Conservation (phyloP, 768 basidiomycete species). For the Inosperma sp. region DNA sequence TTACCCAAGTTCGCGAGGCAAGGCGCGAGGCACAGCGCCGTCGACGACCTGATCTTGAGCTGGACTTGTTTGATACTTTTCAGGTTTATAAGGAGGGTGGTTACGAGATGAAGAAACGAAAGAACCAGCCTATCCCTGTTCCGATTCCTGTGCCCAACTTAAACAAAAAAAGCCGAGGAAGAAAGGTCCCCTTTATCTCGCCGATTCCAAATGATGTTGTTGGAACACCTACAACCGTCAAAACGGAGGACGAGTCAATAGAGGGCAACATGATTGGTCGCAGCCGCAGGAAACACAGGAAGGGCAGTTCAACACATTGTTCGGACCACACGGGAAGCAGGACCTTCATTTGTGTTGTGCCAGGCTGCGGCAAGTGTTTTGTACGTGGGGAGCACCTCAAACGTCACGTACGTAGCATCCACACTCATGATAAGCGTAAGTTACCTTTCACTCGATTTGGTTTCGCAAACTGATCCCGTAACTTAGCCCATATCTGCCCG, state of each 20-base stretch:
- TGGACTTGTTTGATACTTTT: conserved; percentile 17
- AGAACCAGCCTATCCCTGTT: conserved; percentile 34
- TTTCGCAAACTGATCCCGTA: conserved; percentile 6
- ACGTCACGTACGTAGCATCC: conserved; percentile 73
- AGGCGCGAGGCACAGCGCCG: conserved; percentile 26
- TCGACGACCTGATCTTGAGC: conserved; percentile 10
- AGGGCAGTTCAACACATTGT: conserved; percentile 8
- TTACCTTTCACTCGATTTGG: conserved; percentile 12
- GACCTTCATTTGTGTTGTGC: conserved; percentile 60
- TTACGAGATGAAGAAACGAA: conserved; percentile 24
- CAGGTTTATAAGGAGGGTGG: conserved; percentile 19
- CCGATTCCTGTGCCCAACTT: conserved; percentile 58
- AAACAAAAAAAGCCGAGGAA: conserved; percentile 58
- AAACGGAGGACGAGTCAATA: conserved; percentile 4
- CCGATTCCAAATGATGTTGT: background rate
- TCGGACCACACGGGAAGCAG: conserved; percentile 31
- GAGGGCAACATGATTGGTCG: conserved; percentile 10
- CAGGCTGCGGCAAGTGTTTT: conserved; percentile 77
- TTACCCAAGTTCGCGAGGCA: conserved; percentile 30
- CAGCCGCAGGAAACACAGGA: conserved; percentile 11
- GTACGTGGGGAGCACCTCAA: conserved; percentile 77
- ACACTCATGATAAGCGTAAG: conserved; percentile 83
- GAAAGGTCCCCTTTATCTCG: conserved; percentile 47
- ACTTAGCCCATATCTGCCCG: conserved; percentile 54
- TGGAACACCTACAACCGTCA: conserved; percentile 3